Evolutionary conservation across 1,284 basidiomycete genomes (phyloP).

Genomic region (Earliella scabrosa): DNA sequence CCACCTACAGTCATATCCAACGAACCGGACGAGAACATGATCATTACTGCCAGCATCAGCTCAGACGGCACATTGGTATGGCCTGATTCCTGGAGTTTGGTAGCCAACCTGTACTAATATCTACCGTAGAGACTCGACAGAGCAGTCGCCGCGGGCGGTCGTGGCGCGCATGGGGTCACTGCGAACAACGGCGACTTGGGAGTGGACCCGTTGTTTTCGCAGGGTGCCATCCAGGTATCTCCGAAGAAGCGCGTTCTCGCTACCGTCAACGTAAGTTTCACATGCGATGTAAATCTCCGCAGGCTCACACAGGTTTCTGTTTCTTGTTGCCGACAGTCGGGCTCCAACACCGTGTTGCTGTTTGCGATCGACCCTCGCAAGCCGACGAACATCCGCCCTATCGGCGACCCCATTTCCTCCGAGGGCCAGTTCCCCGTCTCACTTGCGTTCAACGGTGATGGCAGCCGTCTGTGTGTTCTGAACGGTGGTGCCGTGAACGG

Average conservation of each 20-base stretch:
- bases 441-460: conserved; percentile 46
- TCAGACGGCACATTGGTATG: conserved; percentile 25
- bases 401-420: conserved; percentile 46
- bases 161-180: conserved; percentile 43
- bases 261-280: conserved; percentile 44
- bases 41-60: conserved; percentile 23
- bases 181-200: conserved; percentile 30
- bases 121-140: conserved; percentile 16
- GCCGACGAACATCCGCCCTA: conserved; percentile 43
- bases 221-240: conserved; percentile 48
- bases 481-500: conserved; percentile 52
- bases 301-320: not conserved
- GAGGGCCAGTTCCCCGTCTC: conserved; percentile 56
- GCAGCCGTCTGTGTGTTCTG: conserved; percentile 45
- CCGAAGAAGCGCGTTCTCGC: conserved; percentile 44
- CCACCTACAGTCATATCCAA: conserved; percentile 24
- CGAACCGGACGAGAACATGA: conserved; percentile 27
- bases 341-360: conserved; percentile 51
- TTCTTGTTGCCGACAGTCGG: conserved; percentile 37
- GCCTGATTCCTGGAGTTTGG: not conserved
- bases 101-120: not conserved
- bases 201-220: conserved; percentile 51
- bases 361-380: conserved; percentile 49
- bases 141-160: conserved; percentile 41
- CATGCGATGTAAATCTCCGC: no score